A percentile compares a stretch with the other conserved stretches of the same genome.
phyloP scores from a whole-genome alignment of 1,139 yeast genomes.

The Hemisphaericaspora xylofermentans region DNA sequence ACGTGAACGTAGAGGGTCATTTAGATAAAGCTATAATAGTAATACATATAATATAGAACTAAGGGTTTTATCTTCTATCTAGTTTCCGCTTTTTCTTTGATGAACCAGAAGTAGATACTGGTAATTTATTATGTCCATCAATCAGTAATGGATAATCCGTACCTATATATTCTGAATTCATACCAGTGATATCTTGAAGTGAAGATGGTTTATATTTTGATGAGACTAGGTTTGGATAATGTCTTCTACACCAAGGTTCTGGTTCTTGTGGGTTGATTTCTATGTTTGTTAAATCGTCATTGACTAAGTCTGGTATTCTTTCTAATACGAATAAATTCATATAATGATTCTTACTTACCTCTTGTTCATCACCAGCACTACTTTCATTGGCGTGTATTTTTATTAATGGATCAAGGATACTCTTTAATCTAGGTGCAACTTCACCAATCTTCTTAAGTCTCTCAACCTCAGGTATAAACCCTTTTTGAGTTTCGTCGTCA shows the following conservation, averaged over 20 bases:
- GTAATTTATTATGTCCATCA: conserved; percentile 8
- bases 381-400: conserved; percentile 5
- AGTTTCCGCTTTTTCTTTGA: conserved; percentile 12
- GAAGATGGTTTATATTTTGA: conserved; percentile 36
- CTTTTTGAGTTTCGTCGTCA: conserved; percentile 8
- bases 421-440: conserved; percentile 23
- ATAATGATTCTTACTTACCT: conserved; percentile 10
- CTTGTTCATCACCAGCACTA: conserved; percentile 1
- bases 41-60: background rate
- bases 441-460: conserved; percentile 26
- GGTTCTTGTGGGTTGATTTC: conserved; percentile 42
- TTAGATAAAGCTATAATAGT: conserved; percentile 4
- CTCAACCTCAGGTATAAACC: conserved; percentile 4
- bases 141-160: conserved; percentile 13
- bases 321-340: conserved; percentile 26
- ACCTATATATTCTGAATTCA: conserved; percentile 15
- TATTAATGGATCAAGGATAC: conserved; percentile 17
- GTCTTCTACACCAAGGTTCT: conserved; percentile 41
- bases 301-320: conserved; percentile 36
- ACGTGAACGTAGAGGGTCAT: conserved; percentile 22
- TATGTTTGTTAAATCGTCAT: conserved; percentile 35
- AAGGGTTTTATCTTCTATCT: background rate
- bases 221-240: conserved; percentile 34
- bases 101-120: background rate
- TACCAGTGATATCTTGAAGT: conserved; percentile 18